Evolutionary conservation across 768 basidiomycete species (phyloP), one percentile per base, ranked within the genome.

Genomic region (Xanthoconium purpureum): DNA sequence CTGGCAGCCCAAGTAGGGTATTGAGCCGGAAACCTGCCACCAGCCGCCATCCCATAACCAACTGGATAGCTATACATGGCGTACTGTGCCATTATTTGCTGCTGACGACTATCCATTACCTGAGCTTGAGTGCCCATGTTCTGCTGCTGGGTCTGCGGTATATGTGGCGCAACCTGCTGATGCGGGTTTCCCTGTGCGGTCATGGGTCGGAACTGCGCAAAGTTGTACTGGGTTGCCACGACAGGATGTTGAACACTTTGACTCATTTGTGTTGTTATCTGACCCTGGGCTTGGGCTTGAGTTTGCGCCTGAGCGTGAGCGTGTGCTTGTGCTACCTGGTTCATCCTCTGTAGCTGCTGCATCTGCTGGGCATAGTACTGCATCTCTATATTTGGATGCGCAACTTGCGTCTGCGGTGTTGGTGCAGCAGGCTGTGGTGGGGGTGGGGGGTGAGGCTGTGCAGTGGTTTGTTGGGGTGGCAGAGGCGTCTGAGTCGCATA

Each of bases 121-220:
- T 64, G 67, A 40, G 53, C 56, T 58, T 66, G 68, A 6, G 55
- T 32, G n/a, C 51, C 59, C 55, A 70, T 50, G 40, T 54, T 69
- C 62, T 69, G 71, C 42, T 68, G 73, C 20, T 66, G 73, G 36
- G 49, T 64, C 44, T 59, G 73, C 17, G 68, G 59, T 24, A 64
- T 56, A 60, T 67, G 64, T 8, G 61, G 20, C 48, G 28, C 47
- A n/a, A 65, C 56, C 50, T 69, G 70, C 44, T 59, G 64, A 55
- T 68, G 66, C 14, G 70, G 55, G 32, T 63, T 68, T 9, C 69
- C 58, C 38, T 65, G 70, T 29, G 61, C 51, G 33, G 67, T 65
- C 51, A 72, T 47, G 2, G 73, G 65, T 24, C 76, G 73, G 52
- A 71, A 59, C 20, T 74, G 75, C 6, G 73, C 43, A 7, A 73